Conservation (phyloP, 805 yeast species). For the Ogataea pilisensis region DNA sequence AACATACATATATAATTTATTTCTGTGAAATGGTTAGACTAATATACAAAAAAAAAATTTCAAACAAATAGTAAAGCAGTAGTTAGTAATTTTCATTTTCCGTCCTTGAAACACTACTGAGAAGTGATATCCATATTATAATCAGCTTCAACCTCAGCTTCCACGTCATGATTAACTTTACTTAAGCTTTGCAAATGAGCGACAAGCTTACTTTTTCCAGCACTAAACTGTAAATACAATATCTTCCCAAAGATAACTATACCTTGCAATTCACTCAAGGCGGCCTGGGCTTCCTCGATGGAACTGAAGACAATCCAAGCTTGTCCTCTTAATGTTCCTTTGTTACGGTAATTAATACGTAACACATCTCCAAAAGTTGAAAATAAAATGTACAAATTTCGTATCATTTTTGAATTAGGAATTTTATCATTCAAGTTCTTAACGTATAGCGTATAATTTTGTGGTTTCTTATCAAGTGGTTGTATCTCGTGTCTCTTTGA, state of each 20-base stretch:
- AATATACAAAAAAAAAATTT: no score
- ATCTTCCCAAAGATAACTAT: conserved; percentile 50
- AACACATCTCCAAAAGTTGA: conserved; percentile 64
- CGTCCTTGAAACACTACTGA: no score
- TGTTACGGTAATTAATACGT: conserved; percentile 40
- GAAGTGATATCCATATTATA: no score
- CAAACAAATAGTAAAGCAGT: no score
- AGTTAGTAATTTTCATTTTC: no score
- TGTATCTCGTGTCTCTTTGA: not conserved
- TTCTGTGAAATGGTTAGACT: no score
- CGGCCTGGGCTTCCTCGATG: conserved; percentile 46
- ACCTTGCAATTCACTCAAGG: conserved; percentile 44
- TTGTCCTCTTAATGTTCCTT: conserved; percentile 54
- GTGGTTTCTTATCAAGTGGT: not conserved
- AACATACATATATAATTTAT: no score
- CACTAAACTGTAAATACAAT: conserved; percentile 42
- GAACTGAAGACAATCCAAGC: conserved; percentile 58
- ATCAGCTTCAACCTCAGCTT: not conserved
- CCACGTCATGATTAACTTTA: not conserved
- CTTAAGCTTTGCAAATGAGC: conserved; percentile 9
- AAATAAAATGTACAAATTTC: conserved; percentile 54
- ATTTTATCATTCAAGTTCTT: conserved; percentile 58
- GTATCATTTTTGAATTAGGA: conserved; percentile 39
- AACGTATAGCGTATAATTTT: conserved; percentile 48
- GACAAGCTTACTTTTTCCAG: conserved; percentile 27